Conservation (phyloP, 495 filamentous ascomycete genomes). For the Neurospora tetraspora region DNA sequence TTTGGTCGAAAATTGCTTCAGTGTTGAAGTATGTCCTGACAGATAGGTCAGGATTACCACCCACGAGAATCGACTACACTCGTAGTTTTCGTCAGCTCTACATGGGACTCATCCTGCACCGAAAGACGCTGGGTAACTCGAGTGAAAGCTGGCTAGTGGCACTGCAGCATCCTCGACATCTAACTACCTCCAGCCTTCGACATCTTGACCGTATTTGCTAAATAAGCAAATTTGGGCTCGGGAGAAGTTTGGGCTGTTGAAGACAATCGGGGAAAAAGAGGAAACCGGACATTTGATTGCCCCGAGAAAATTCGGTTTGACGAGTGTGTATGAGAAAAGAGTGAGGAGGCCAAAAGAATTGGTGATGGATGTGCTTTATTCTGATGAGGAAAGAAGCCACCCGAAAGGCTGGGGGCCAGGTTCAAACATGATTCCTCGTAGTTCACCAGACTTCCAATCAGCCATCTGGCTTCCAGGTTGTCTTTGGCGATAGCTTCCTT, state of each 20-base stretch:
- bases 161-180: background rate
- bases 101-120: background rate
- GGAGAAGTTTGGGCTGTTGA: background rate
- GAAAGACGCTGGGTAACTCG: background rate
- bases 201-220: background rate
- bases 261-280: background rate
- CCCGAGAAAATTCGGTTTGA: background rate
- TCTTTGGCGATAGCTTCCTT: background rate
- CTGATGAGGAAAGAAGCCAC: background rate
- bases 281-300: background rate
- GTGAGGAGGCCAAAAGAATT: background rate
- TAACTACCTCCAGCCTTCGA: background rate
- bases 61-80: background rate
- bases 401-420: background rate
- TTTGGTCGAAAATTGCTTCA: background rate
- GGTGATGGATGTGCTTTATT: background rate
- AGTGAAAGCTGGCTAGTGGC: background rate
- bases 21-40: background rate
- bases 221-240: background rate
- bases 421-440: background rate
- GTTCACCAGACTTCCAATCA: background rate
- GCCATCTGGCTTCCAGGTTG: background rate
- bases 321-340: background rate
- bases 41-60: background rate
- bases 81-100: background rate